Base-by-base conservation (phyloP, 2,329 filamentous ascomycete genomes). In the Diaporthe eres region DNA sequence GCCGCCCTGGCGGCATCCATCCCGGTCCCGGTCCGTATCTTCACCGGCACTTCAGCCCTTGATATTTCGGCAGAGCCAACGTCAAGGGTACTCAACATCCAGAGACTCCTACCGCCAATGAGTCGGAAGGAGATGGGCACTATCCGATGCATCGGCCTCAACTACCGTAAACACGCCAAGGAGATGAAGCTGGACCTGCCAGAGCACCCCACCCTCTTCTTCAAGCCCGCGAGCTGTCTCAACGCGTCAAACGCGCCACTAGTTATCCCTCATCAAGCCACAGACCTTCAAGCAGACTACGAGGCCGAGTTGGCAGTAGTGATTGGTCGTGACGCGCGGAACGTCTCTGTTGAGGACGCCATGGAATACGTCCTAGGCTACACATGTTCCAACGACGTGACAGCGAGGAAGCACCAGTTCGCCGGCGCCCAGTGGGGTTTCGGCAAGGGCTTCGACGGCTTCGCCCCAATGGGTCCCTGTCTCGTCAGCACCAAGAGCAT, bases 391-490 rank as follows among this genome's bases (percentile, higher is more conserved):
- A 90, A 90, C 75, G 88, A 90, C 70, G 79, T 90, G 74, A 89
- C 88, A 15, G 88, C 88, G 0, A 82, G 88, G 3, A 87, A 90
- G 76, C 81, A 84, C 51, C 88, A 90, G 81, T 81, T 87, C 19
- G 87, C 90, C 76, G 90, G 91, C 75, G 91, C 91, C 79, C 90
- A 92, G 77, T 91, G 91, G 79, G 91, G 87, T 74, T 86, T 92
- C 67, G 89, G 90, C 12, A 91, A 91, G 79, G 81, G 81, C 1
- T 83, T 85, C 47, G 85, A 85, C 75, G 80, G 80, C 15, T 83
- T 82, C 15, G 83, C 80, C 44, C 84, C 82, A 0, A 81, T 86
- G 44, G 85, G 85, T 0, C 85, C 84, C 1, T 79, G 81, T 0
- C 78, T 87, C 3, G 82, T 86, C 1, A 80, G 82, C 2, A 74